Evolutionary conservation across 179 eudicot genomes (phyloP), one percentile per base, ranked within the genome.

Genomic region (Pouteria campechiana): DNA sequence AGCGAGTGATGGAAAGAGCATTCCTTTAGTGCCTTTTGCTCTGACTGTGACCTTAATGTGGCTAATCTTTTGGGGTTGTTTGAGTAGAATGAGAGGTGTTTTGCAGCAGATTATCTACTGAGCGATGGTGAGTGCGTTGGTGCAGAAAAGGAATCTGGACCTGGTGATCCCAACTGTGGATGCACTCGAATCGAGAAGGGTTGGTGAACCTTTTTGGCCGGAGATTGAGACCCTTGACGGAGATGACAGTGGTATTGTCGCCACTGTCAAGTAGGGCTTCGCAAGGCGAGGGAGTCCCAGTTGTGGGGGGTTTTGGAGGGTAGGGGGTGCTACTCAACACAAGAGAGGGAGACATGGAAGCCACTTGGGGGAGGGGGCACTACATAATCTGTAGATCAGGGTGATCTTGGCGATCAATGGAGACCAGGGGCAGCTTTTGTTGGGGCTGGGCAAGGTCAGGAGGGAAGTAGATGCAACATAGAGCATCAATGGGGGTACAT

Each of bases 61-160:
- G 19, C 44, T 56, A 15, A 61, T 68, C 58, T 64, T 66, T 20
- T 43, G 47, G 4, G 63, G 67, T 5, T 61, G 62, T 37, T 19
- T 46, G 54, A 31, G 41, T 55, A 82, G 29, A 16, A 50, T 62
- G 6, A 19, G 37, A 0, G 96, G 98, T 47, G 86, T 27, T 2
- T 60, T 60, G 39, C 98, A 90, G 54, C 96, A 63, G 53, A 90
- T 75, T 7, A 86, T 74, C 50, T 90, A 95, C 48, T 90, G 98
- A 32, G 87, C 93, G 13, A 87, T 96, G 1, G 76, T 65, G 8
- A 75, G 42, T 5, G 98, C 96, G 40, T 37, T 61, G 0, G 87
- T 51, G 11, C 46, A 64, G 18, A 69, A 49, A 25, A n/a, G 38
- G 35, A 22, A 46, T 3, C 44, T 56, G 7, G 48, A 51, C 60